Evolutionary conservation across 352 stramenopile genomes (phyloP).

Genomic region (Phytophthora pisi): DNA sequence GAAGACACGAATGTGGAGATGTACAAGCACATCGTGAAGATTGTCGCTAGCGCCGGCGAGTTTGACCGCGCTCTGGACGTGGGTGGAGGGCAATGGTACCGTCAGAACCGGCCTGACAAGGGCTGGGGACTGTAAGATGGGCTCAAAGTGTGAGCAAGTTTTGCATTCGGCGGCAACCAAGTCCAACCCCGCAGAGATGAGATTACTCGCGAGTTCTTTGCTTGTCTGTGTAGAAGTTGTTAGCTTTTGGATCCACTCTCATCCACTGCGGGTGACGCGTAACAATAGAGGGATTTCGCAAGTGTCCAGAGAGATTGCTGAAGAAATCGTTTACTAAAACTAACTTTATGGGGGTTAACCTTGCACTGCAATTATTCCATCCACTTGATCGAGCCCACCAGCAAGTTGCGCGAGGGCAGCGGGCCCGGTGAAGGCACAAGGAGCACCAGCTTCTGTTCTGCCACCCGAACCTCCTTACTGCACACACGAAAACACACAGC

Average conservation of each 20-base stretch:
- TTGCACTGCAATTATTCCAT: conserved; percentile 58
- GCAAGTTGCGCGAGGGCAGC: conserved; percentile 77
- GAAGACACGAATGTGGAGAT: conserved; percentile 70
- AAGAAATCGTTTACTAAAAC: conserved; percentile 23
- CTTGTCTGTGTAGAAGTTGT: neutral
- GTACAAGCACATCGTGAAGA: conserved; percentile 85
- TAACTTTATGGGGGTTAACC: conserved; percentile 24
- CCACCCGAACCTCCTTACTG: conserved; percentile 81
- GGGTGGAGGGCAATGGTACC: conserved; percentile 86
- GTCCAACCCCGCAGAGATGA: neutral
- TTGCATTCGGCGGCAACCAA: neutral
- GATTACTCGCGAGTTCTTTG: neutral
- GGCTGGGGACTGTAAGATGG: conserved; percentile 52
- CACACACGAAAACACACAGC: conserved; percentile 1
- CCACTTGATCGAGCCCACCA: conserved; percentile 88
- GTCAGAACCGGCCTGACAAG: conserved; percentile 74
- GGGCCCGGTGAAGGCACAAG: conserved; percentile 83
- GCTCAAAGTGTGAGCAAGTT: neutral
- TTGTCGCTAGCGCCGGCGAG: conserved; percentile 82
- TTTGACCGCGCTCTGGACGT: conserved; percentile 87
- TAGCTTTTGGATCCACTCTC: conserved; percentile 2
- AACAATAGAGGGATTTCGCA: no score
- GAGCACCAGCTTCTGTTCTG: conserved; percentile 80
- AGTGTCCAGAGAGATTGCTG: no score
- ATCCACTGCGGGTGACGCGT: neutral